A percentile compares a stretch with the other conserved stretches of the same genome.
phyloP scores from a whole-genome alignment of 805 yeast genomes.

The Helenozyma rhizophorensis region DNA sequence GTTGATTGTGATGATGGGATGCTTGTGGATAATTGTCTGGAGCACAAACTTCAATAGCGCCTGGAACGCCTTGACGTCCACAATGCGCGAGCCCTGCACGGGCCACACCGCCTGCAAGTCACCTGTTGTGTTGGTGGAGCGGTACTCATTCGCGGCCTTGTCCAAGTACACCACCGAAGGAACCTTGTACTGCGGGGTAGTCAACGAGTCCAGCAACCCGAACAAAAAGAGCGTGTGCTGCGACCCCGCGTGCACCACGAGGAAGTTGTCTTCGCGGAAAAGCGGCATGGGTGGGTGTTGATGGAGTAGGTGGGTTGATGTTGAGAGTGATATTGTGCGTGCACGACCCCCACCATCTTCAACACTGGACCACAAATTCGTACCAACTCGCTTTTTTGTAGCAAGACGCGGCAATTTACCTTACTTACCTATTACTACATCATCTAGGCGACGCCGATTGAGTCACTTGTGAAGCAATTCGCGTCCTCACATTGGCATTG shows the following conservation, averaged over 20 bases:
- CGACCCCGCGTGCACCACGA: constrained; percentile 78
- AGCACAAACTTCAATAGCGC: constrained; percentile 48
- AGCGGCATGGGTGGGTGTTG: constrained; percentile 30
- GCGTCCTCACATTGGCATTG: too few species aligned
- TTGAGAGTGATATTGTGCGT: neutral
- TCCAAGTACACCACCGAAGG: constrained; percentile 72
- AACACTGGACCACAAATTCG: too few species aligned
- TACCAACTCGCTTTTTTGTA: too few species aligned
- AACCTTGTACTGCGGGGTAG: constrained; percentile 70
- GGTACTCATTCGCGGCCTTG: constrained; percentile 31
- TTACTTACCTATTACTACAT: too few species aligned
- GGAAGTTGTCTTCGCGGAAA: constrained; percentile 41
- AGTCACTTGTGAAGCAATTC: too few species aligned
- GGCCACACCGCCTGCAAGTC: constrained; percentile 53
- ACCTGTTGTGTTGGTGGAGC: constrained; percentile 22
- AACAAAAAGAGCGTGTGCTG: constrained; percentile 67
- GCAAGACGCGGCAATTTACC: too few species aligned
- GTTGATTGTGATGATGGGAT: constrained; percentile 48
- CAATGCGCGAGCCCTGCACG: constrained; percentile 58
- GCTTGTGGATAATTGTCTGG: constrained; percentile 33
- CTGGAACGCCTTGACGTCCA: constrained; percentile 65
- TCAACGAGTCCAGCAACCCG: constrained; percentile 70
- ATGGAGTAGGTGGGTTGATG: constrained; percentile 2
- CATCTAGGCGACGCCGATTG: too few species aligned
- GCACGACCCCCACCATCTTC: too few species aligned